Base-by-base conservation (phyloP, 352 stramenopile genomes). In the Thalassiosira livingstoniorum region DNA sequence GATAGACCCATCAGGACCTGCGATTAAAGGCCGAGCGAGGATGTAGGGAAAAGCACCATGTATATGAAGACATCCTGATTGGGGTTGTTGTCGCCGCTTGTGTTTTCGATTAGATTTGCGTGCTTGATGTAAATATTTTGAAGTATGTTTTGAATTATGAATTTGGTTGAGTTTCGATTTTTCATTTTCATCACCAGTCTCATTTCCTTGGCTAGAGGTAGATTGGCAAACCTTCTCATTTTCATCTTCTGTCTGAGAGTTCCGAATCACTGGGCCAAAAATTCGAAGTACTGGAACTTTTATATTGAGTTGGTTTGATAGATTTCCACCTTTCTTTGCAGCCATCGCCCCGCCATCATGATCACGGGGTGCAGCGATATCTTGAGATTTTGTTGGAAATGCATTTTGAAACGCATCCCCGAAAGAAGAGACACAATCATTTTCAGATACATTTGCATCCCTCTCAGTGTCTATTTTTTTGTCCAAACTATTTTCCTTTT, bases 1-100 rank as follows among this genome's bases (percentile, higher is more conserved):
- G 54, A 86, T 75, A 0, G 84, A 92, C 74, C 87, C 91, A 81
- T 95, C 91, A 2, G 88, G 86, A 58, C 88, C 89, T 27, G 89
- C 90, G 47, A 89, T 51, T 4, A 87, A 47, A 11, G 91, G 91
- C 42, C 91, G 71, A 25, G 87, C 90, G 13, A 94, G 63, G 37
- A 95, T 75, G 67, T 95, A 95, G 0, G 91, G 91, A 83, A 85
- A 95, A 27, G 91, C 91, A 53, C 86, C 84, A 61, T 95, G 91
- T 54, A 95, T 87, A 51, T 94, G 83, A 0, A 95, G 71, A 78
- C 91, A 95, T 58, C 87, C 87, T 23, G 88, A 91, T 74, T 94
- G 91, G 0, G 80, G 67, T 43, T 90, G 89, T 61, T 75, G 74
- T 15, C 69, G 51, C 7, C 42, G 43, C 54, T 35, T 31, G 31